Percentiles rank a stretch among this genome's conserved stretches.
phyloP scores from a whole-genome alignment of 768 basidiomycete species.

The Russula sp. region DNA sequence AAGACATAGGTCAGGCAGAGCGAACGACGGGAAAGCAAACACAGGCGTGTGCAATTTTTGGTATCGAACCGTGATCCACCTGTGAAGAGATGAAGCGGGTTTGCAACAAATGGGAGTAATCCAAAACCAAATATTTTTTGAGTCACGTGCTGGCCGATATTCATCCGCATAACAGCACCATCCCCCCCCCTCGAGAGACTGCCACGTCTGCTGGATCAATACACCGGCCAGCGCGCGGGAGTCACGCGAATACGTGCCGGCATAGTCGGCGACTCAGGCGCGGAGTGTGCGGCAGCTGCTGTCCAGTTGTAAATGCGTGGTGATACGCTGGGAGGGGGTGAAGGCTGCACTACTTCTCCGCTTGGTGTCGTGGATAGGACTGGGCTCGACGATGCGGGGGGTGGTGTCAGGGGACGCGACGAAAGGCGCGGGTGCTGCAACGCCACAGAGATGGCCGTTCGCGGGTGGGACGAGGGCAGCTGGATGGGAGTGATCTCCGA shows the following conservation, averaged over 20 bases:
- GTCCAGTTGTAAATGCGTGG: conserved; percentile 19
- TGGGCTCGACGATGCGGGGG: not conserved
- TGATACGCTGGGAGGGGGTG: conserved; percentile 21
- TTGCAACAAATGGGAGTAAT: not conserved
- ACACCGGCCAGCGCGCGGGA: conserved; percentile 15
- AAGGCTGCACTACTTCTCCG: conserved; percentile 8
- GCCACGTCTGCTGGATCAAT: not conserved
- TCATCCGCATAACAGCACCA: not conserved
- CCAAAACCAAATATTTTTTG: not conserved
- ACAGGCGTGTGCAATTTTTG: conserved; percentile 5
- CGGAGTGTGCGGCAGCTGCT: not conserved
- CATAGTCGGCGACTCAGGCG: conserved; percentile 16
- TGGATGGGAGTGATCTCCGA: conserved; percentile 21
- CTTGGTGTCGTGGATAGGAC: not conserved
- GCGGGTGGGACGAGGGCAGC: conserved; percentile 16
- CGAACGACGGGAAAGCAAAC: conserved; percentile 4
- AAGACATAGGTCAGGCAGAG: conserved; percentile 3
- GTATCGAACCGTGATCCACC: conserved; percentile 8
- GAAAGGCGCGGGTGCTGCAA: not conserved
- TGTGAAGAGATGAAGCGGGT: conserved; percentile 2
- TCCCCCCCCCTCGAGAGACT: not conserved
- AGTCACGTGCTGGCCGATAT: not conserved
- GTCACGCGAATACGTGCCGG: conserved; percentile 2
- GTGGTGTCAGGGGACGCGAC: conserved; percentile 4
- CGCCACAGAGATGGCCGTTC: not conserved